A percentile compares a stretch with the other conserved stretches of the same genome.
These are phyloP conservation scores for Globisporangium iwayamae DNA, from an alignment of 352 stramenopile species.

Conservation along the genomic window DNA sequence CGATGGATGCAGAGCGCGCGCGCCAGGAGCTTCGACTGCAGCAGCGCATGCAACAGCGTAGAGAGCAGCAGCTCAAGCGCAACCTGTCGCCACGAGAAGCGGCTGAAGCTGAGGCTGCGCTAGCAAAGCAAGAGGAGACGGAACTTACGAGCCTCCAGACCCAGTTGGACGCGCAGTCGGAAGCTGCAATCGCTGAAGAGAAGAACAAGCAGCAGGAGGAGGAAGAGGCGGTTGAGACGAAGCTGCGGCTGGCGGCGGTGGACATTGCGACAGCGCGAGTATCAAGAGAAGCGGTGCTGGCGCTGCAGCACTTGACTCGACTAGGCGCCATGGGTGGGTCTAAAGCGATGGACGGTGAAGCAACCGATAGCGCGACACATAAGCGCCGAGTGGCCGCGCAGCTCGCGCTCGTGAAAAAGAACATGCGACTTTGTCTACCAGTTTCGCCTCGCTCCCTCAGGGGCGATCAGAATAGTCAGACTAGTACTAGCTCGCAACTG, in stretches of 20 bases:
- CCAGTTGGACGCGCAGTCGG: conserved; percentile 2
- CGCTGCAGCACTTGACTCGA: not conserved
- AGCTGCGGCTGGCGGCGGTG: not conserved
- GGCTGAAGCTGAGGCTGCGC: not conserved
- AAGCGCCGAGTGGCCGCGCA: conserved; percentile 3
- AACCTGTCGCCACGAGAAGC: not conserved
- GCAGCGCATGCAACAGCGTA: conserved; percentile 1
- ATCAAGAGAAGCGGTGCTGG: not conserved
- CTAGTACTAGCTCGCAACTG: not conserved
- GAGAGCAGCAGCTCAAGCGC: conserved; percentile 8
- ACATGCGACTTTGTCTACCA: not conserved
- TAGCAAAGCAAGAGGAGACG: conserved; percentile 2
- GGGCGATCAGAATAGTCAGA: not conserved
- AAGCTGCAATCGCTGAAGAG: not conserved
- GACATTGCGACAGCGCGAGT: not conserved
- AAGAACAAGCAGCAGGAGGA: conserved; percentile 4
- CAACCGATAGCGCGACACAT: not conserved
- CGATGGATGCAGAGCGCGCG: not conserved
- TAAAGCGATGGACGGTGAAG: not conserved
- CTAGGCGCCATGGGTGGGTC: not conserved
- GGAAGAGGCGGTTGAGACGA: not conserved
- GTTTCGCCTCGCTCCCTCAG: not conserved
- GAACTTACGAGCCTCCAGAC: not conserved
- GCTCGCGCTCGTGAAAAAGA: conserved; percentile 6
- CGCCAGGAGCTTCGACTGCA: conserved; percentile 1